phyloP scores from a whole-genome alignment of 106 monocot species.

The Dendrobium chrysotoxum region DNA sequence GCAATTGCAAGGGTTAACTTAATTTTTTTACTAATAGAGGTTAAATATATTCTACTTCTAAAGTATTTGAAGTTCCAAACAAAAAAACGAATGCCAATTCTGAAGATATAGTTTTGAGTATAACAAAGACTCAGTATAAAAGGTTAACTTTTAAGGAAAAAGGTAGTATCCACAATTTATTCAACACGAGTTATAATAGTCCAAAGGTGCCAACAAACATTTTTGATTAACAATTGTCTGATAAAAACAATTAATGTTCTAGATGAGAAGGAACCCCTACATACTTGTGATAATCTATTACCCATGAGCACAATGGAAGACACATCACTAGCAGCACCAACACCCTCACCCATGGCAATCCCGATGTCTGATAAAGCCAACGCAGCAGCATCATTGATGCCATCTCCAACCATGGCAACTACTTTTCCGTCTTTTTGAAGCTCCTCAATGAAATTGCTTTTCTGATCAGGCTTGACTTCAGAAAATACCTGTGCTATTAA shows the following conservation, averaged over 20 bases:
- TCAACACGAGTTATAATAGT: background rate
- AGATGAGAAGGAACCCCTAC: background rate
- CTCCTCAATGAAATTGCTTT: conserved; percentile 68
- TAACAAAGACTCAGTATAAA: background rate
- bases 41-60: background rate
- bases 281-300: conserved; percentile 86
- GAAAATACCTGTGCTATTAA: conserved; percentile 52
- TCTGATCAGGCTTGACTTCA: conserved; percentile 83
- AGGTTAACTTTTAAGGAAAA: background rate
- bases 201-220: background rate
- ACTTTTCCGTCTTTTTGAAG: conserved; percentile 58
- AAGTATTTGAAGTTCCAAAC: background rate
- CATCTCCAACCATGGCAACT: conserved; percentile 98
- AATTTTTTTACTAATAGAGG: background rate
- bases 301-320: conserved; percentile 94
- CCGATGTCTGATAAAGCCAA: conserved; percentile 87
- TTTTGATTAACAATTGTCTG: background rate
- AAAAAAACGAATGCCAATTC: background rate
- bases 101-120: background rate
- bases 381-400: conserved; percentile 97
- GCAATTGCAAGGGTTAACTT: background rate
- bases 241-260: background rate
- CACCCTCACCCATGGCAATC: conserved; percentile 95
- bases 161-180: background rate
- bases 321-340: conserved; percentile 95